phyloP scores from a whole-genome alignment of 371 early-diverging fungal genomes.

The Parasitella parasitica region DNA sequence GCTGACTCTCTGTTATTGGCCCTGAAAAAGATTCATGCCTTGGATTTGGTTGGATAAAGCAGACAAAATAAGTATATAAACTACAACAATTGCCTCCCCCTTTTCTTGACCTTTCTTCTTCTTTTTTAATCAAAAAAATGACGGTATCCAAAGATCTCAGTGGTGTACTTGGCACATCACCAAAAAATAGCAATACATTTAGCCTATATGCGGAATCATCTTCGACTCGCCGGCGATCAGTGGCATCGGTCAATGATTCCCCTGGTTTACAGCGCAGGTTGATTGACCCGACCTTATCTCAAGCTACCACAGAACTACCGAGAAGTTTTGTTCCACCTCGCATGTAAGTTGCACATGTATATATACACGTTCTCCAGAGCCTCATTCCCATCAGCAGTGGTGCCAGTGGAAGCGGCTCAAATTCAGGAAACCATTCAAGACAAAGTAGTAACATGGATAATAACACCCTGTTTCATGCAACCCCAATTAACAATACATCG shows the following conservation, averaged over 20 bases:
- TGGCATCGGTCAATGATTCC: slow-evolving; percentile 9
- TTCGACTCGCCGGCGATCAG: slow-evolving; percentile 20
- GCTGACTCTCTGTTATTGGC: not conserved
- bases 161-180: slow-evolving; percentile 10
- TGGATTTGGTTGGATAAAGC: not conserved
- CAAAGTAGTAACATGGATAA: slow-evolving; percentile 12
- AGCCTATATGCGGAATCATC: slow-evolving; percentile 30
- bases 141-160: not conserved
- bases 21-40: slow-evolving; percentile 3
- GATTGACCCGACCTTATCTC: slow-evolving; percentile 7
- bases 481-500: not conserved
- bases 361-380: not conserved
- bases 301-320: not conserved
- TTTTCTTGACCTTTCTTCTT: slow-evolving; percentile 3
- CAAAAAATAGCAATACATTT: slow-evolving; percentile 7
- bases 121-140: not conserved
- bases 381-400: too few species aligned
- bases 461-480: not conserved
- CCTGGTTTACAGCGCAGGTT: slow-evolving; percentile 14
- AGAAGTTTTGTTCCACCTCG: slow-evolving; percentile 29
- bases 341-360: slow-evolving; percentile 12
- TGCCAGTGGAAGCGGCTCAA: slow-evolving; percentile 2
- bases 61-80: not conserved
- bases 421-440: slow-evolving; percentile 14
- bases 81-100: not conserved